Evolutionary conservation across 1,139 yeast species (phyloP).

Genomic region (Blastobotrys malaysiensis): DNA sequence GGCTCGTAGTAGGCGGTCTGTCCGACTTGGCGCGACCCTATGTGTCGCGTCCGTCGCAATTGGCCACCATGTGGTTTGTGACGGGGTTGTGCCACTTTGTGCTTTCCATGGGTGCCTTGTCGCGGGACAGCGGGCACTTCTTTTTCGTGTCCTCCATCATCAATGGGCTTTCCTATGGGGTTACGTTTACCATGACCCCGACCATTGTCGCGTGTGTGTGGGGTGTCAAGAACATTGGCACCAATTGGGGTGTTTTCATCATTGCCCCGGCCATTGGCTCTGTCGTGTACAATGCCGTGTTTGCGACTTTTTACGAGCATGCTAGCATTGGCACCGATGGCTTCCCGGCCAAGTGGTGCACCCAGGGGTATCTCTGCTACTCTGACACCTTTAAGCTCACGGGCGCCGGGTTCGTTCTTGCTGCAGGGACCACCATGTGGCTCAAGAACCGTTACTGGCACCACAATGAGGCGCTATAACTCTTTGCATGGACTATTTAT

Average conservation of each 20-base stretch:
- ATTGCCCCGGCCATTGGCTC: conserved; percentile 90
- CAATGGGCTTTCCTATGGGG: conserved; percentile 76
- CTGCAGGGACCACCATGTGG: conserved; percentile 14
- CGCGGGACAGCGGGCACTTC: conserved; percentile 26
- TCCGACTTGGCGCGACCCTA: conserved; percentile 44
- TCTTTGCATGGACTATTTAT: background rate
- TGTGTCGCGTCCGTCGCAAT: conserved; percentile 29
- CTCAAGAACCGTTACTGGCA: conserved; percentile 11
- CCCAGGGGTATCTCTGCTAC: conserved; percentile 25
- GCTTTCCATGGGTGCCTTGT: conserved; percentile 37
- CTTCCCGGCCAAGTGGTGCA: conserved; percentile 10
- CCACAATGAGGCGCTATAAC: conserved; percentile 1
- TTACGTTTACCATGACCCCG: conserved; percentile 79
- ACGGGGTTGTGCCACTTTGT: conserved; percentile 27
- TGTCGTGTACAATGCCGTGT: conserved; percentile 60
- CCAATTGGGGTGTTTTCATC: conserved; percentile 90
- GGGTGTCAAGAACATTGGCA: conserved; percentile 88
- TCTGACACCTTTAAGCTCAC: conserved; percentile 22
- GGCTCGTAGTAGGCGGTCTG: conserved; percentile 61
- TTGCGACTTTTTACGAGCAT: conserved; percentile 60
- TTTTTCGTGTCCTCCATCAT: conserved; percentile 45
- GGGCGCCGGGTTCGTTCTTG: conserved; percentile 20
- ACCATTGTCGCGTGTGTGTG: conserved; percentile 75
- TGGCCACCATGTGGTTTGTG: conserved; percentile 22
- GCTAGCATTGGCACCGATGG: conserved; percentile 6